These are phyloP conservation scores for Pseudonitzschia multiseries DNA, from an alignment of 108 stramenopile species.

Conservation along the genomic window DNA sequence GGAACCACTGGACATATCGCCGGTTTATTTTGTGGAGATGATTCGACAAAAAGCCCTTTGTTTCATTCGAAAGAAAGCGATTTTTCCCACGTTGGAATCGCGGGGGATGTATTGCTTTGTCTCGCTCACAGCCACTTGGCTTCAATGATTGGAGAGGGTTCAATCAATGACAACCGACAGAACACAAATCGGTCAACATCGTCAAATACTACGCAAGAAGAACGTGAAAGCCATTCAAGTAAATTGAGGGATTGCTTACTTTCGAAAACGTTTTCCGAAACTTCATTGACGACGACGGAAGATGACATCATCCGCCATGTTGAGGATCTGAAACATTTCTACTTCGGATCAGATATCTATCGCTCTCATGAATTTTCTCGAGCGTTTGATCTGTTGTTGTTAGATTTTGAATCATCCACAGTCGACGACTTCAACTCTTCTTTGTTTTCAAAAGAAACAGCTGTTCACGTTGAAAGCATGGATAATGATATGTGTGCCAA, in stretches of 20 bases:
- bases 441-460: neutral
- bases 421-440: neutral
- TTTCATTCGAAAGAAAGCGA: slow-evolving; percentile 26
- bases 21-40: slow-evolving; percentile 37
- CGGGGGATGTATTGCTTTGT: slow-evolving; percentile 42
- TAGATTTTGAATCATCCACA: neutral
- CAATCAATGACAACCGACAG: neutral
- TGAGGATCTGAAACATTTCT: neutral
- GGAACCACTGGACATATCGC: slow-evolving; percentile 61
- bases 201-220: neutral
- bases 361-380: neutral
- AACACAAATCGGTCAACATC: neutral
- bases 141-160: slow-evolving; percentile 50
- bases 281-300: neutral
- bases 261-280: neutral
- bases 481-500: slow-evolving; percentile 16
- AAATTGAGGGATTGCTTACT: neutral
- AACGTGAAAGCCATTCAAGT: neutral
- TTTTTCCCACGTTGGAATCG: slow-evolving; percentile 8
- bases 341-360: neutral
- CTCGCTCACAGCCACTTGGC: slow-evolving; percentile 67
- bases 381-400: neutral
- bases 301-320: neutral
- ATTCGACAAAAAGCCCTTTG: slow-evolving; percentile 12
- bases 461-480: slow-evolving; percentile 2